Base-by-base conservation (phyloP, 2,329 filamentous ascomycete genomes). In the Phaeosphaeria sp. region DNA sequence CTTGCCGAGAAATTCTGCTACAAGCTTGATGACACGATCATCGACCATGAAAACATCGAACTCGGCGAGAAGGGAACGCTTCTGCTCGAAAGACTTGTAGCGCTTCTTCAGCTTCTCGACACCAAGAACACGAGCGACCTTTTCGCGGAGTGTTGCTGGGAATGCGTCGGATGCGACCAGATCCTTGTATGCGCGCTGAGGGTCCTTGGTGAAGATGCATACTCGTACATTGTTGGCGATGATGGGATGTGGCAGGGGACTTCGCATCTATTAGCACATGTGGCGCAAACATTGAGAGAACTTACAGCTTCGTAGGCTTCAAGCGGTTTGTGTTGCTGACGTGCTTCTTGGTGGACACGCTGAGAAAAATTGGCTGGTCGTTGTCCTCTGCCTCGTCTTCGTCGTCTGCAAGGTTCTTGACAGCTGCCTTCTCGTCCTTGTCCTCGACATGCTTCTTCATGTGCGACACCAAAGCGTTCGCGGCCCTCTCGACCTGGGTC, bases 31-130 rank as follows among this genome's bases (percentile, higher is more conserved):
- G 54, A 99, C 91, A 49, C 95, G 86, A 73, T 97, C 91, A 76
- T 99, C 95, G 51, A 91, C 94, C 56, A 99, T 84, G 81, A 99
- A 98, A 55, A 98, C 82, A 75, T 98, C 95, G 78, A 97, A 92
- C 77, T 97, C 92, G 45, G 87, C 82, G 61, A 90, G 86, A 36
- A 99, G 86, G 77, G 95, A 92, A 64, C 95, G 86, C 64, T 75
- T 74, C 47, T 87, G 88, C 81, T 99, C 95, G 79, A 92, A 99
- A 60, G 91, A 87, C 82, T 91, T 89, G 84, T 91, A 97, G 81
- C 95, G 94, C 68, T 89, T 85, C 81, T 94, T 94, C 68, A 99
- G 83, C 79, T 98, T 96, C 69, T 85, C 84, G 65, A 93, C 81
- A 69, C 93, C 92, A 70, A 98, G 89, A 46, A 99, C 84, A 1